Evolutionary conservation across 225 moss, liverwort and hornwort genomes (phyloP).

Genomic region (Sphagnum tenellum): DNA sequence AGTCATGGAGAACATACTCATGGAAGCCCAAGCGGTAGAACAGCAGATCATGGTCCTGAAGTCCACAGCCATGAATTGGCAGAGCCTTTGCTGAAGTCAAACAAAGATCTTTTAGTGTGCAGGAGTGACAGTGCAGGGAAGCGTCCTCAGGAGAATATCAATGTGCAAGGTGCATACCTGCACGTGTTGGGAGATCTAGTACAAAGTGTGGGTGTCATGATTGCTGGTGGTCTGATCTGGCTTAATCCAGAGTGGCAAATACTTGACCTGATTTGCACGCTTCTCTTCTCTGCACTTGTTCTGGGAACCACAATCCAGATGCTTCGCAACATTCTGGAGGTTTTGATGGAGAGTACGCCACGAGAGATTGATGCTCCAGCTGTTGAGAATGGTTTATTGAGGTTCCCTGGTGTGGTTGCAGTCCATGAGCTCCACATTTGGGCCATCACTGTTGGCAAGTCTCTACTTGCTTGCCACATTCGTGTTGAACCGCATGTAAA

Average conservation of each 20-base stretch:
- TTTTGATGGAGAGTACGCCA: slow-evolving; percentile 55
- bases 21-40: too few species aligned
- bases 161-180: slow-evolving; percentile 41
- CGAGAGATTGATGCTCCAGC: slow-evolving; percentile 35
- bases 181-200: slow-evolving; percentile 17
- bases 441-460: slow-evolving; percentile 48
- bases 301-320: slow-evolving; percentile 38
- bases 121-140: too few species aligned
- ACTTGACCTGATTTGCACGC: slow-evolving; percentile 16
- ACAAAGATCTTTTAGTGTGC: too few species aligned
- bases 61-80: too few species aligned
- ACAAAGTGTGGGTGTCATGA: too few species aligned
- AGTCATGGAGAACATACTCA: too few species aligned
- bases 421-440: slow-evolving; percentile 54
- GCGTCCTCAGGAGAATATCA: slow-evolving; percentile 13
- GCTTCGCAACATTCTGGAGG: slow-evolving; percentile 36
- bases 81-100: too few species aligned
- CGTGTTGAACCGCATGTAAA: slow-evolving; percentile 23
- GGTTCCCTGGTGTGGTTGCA: slow-evolving; percentile 20
- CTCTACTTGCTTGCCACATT: slow-evolving; percentile 44
- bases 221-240: slow-evolving; percentile 2
- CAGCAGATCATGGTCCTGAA: too few species aligned
- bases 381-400: slow-evolving; percentile 19
- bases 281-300: slow-evolving; percentile 33
- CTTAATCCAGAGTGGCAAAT: slow-evolving; percentile 27